phyloP scores from a whole-genome alignment of 2,329 filamentous ascomycete genomes.

The Penicillium verrucosum region DNA sequence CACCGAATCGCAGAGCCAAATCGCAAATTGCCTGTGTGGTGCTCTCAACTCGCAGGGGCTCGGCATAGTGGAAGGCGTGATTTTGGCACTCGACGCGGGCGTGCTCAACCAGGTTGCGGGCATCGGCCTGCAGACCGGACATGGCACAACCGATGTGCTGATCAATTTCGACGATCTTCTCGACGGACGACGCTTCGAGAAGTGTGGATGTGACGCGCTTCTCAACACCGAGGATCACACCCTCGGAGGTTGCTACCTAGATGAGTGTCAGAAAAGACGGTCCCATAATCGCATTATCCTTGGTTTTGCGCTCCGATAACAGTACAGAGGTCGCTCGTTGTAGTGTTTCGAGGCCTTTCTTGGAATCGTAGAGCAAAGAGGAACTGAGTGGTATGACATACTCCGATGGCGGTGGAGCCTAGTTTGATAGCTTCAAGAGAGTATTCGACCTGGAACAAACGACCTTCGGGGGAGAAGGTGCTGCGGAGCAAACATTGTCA shows the following conservation, averaged over 20 bases:
- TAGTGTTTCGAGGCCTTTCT: background rate
- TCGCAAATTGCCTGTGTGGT: slow-evolving; percentile 99
- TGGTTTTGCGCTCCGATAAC: background rate
- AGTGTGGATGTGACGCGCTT: slow-evolving; percentile 98
- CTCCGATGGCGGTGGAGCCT: slow-evolving; percentile 95
- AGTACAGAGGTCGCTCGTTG: background rate
- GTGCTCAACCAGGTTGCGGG: slow-evolving; percentile 96
- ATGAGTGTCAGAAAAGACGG: slow-evolving; percentile 17
- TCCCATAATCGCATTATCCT: background rate
- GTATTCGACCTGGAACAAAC: slow-evolving; percentile 99
- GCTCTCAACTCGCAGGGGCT: slow-evolving; percentile 91
- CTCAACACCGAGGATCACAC: slow-evolving; percentile 94
- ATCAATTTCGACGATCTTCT: slow-evolving; percentile 99
- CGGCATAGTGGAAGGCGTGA: slow-evolving; percentile 97
- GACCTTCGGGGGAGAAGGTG: slow-evolving; percentile 99
- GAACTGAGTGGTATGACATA: slow-evolving; percentile 38
- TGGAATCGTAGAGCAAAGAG: background rate
- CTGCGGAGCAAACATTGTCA: slow-evolving; percentile 47
- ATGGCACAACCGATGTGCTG: slow-evolving; percentile 98
- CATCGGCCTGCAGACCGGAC: slow-evolving; percentile 95
- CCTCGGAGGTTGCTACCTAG: slow-evolving; percentile 82
- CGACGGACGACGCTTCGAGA: slow-evolving; percentile 94
- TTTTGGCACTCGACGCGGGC: slow-evolving; percentile 96
- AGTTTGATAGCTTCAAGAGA: slow-evolving; percentile 99
- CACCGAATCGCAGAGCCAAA: slow-evolving; percentile 89